A percentile compares a stretch with the other conserved stretches of the same genome.
Evolutionary conservation across 2,329 filamentous ascomycete genomes (phyloP).

Genomic region (Fusarium sp.): DNA sequence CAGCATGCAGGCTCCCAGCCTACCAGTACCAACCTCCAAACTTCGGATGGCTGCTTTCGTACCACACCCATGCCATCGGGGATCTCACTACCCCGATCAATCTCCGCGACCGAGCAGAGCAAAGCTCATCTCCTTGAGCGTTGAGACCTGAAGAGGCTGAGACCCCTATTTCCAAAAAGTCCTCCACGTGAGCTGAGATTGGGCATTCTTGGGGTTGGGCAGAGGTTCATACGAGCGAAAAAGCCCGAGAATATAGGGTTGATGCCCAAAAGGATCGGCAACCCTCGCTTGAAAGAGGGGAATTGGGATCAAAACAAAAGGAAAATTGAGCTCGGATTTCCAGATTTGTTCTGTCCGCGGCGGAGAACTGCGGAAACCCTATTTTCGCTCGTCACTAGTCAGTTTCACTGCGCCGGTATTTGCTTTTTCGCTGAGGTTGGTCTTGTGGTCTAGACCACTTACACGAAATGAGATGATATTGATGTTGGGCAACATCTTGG

Average conservation of each 20-base stretch:
- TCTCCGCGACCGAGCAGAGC: slow-evolving; percentile 10
- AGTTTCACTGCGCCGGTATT: slow-evolving; percentile 27
- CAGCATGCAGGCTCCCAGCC: not conserved
- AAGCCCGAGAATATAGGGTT: not conserved
- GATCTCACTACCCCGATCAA: slow-evolving; percentile 3
- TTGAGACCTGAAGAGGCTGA: not conserved
- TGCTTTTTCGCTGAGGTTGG: slow-evolving; percentile 9
- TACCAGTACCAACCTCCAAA: not conserved
- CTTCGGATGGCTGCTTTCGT: slow-evolving; percentile 25
- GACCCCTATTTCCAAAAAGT: not conserved
- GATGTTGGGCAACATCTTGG: slow-evolving; percentile 9
- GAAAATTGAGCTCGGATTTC: slow-evolving; percentile 10
- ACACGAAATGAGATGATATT: slow-evolving; percentile 1
- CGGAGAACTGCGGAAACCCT: not conserved
- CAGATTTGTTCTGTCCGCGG: slow-evolving; percentile 6
- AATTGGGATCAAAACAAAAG: slow-evolving; percentile 11
- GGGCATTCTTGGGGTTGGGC: slow-evolving; percentile 12
- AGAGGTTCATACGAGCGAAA: not conserved
- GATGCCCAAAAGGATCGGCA: slow-evolving; percentile 32
- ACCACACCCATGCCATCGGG: slow-evolving; percentile 3
- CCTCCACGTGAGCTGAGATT: slow-evolving; percentile 12
- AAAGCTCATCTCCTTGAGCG: not conserved
- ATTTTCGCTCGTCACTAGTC: slow-evolving; percentile 16
- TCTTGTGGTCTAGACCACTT: slow-evolving; percentile 17
- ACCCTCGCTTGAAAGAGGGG: slow-evolving; percentile 1